Conservation (phyloP, 345 rosid genomes). For the Camelina hispida region DNA sequence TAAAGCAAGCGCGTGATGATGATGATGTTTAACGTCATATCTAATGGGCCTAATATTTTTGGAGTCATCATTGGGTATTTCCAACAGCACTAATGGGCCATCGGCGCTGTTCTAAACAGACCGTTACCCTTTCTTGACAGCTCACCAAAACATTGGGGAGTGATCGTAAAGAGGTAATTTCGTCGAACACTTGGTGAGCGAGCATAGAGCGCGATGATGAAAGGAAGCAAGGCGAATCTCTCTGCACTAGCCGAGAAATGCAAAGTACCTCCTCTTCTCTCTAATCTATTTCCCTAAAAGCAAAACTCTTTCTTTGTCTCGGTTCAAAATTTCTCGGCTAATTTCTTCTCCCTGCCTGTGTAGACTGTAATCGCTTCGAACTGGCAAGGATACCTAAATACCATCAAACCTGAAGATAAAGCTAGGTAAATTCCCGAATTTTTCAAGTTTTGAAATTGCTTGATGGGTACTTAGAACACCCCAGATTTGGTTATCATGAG, state of each 20-base stretch:
- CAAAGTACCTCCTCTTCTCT: conserved; percentile 54
- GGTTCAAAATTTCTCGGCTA: not conserved
- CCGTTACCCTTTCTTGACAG: not conserved
- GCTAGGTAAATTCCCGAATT: conserved; percentile 59
- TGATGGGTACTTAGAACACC: no score
- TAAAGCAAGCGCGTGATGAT: no score
- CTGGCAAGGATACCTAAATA: conserved; percentile 78
- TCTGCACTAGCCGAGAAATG: conserved; percentile 68
- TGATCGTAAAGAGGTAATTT: conserved; percentile 42
- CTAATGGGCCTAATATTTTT: not conserved
- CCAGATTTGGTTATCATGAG: no score
- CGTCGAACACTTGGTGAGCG: conserved; percentile 61
- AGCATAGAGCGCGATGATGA: conserved; percentile 55
- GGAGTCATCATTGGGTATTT: not conserved
- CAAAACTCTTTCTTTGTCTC: not conserved
- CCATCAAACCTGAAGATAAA: conserved; percentile 81
- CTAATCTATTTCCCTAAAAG: not conserved
- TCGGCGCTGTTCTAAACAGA: not conserved
- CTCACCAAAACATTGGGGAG: not conserved
- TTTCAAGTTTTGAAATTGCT: no score
- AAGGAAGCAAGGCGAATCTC: conserved; percentile 53
- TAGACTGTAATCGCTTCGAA: conserved; percentile 81
- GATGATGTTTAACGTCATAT: no score
- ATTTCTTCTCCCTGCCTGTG: conserved; percentile 16
- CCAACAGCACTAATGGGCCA: conserved; percentile 16